phyloP scores from a whole-genome alignment of 495 filamentous ascomycete genomes.

The Penicillium diatomitis region DNA sequence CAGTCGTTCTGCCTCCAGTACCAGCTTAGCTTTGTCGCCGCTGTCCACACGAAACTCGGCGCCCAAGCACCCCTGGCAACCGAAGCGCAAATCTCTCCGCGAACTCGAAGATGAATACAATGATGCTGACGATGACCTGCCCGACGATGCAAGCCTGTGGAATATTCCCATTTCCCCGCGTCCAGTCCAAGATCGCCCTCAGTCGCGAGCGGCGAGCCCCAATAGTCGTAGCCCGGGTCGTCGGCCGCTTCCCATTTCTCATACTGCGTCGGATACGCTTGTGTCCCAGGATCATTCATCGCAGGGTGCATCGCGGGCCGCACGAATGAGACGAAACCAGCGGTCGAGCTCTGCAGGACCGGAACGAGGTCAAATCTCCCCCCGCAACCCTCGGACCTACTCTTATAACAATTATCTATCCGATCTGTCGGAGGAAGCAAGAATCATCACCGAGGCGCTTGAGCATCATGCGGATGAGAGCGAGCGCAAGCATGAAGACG shows the following conservation, averaged over 20 bases:
- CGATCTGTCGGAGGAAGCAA: constrained; percentile 77
- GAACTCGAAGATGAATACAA: constrained; percentile 82
- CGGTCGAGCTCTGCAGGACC: constrained; percentile 39
- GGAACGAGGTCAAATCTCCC: constrained; percentile 37
- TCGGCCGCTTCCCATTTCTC: constrained; percentile 33
- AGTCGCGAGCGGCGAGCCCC: constrained; percentile 43
- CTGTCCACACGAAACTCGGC: constrained; percentile 19
- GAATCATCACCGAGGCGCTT: constrained; percentile 78
- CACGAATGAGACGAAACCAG: constrained; percentile 21
- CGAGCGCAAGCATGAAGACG: constrained; percentile 41
- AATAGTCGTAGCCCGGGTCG: constrained; percentile 38
- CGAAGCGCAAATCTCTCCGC: constrained; percentile 63
- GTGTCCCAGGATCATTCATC: constrained; percentile 8
- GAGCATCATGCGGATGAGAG: constrained; percentile 72
- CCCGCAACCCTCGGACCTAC: constrained; percentile 56
- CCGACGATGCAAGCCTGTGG: constrained; percentile 82
- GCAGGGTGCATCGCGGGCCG: constrained; percentile 21
- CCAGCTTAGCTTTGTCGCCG: constrained; percentile 32
- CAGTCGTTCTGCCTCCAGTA: constrained; percentile 22
- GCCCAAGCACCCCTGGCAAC: constrained; percentile 56
- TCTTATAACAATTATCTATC: constrained; percentile 77
- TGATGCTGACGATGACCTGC: constrained; percentile 85
- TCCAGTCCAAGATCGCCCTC: constrained; percentile 55
- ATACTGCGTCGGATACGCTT: constrained; percentile 24
- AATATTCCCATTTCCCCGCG: constrained; percentile 94